Base-by-base conservation (phyloP, 1,139 yeast genomes). In the Debaryomyces subglobosus region DNA sequence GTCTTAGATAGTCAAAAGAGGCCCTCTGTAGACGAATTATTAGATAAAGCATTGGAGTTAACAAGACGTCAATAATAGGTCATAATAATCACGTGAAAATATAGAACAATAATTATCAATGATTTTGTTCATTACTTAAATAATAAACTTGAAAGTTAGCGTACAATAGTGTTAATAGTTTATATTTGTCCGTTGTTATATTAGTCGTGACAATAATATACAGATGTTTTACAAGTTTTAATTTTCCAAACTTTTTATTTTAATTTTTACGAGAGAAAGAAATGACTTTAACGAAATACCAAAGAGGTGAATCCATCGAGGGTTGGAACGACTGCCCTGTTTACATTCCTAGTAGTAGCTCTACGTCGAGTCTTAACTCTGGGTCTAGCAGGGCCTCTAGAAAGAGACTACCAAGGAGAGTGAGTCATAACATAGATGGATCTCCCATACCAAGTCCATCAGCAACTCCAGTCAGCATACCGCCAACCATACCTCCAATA, bases 11-110 rank as follows among this genome's bases (percentile, higher is more conserved):
- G 89, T 0, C 59, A 60, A 0, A 63, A 75, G 38, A 74, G 97
- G 50, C 96, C 96, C 0, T 58, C 74, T 0, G 75, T 86, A 23
- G 87, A 82, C 56, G 78, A 80, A 44, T 75, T 88, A 3, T 63
- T 87, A 41, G 77, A 78, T 38, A 64, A 56, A 45, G 81, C 81
- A 1, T 61, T 82, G 40, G 71, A 69, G 20, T 50, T 74, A 37
- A 50, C 61, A 24, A 53, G 68, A 45, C 39, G 46, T 10, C 46
- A 46, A 43, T 46, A 43, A 25, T 12, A 25, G 29, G 20, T 15
- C 32, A 16, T 21, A 21, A 18, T 20, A 18, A 37, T 37, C 43
- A 40, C 43, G 43, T 40, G 43, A 40, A 40, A 40, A 40, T 40
- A 30, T 40, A 18, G 33, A 40, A 40, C 18, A 27, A 24, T 32